Conservation (phyloP, 768 basidiomycete genomes). For the Amanita fuliginea region DNA sequence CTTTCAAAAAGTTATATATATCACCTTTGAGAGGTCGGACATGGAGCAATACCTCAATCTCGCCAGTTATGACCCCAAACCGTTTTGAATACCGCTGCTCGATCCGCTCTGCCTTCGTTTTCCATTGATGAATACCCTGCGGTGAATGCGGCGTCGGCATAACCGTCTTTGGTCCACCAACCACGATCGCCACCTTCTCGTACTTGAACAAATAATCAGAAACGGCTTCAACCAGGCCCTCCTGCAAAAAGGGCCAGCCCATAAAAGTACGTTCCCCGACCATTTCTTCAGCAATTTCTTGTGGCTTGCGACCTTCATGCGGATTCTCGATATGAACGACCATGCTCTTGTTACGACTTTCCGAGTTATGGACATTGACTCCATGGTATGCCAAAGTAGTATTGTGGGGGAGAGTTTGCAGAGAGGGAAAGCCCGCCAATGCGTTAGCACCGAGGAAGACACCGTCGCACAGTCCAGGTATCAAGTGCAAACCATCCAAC, state of each 20-base stretch:
- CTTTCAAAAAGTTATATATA: background rate
- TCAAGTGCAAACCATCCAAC: constrained; percentile 72
- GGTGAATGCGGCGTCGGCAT: constrained; percentile 65
- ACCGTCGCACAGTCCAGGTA: constrained; percentile 82
- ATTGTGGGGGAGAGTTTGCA: constrained; percentile 77
- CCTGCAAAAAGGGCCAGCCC: constrained; percentile 93
- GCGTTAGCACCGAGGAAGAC: constrained; percentile 78
- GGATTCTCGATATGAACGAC: constrained; percentile 75
- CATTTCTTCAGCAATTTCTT: constrained; percentile 65
- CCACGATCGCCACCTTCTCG: constrained; percentile 52
- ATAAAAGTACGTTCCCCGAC: constrained; percentile 70
- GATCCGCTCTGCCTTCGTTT: constrained; percentile 68
- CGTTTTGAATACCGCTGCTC: constrained; percentile 84
- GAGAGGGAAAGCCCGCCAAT: constrained; percentile 92
- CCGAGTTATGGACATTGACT: constrained; percentile 88
- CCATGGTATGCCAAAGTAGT: constrained; percentile 73
- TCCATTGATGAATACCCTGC: constrained; percentile 66
- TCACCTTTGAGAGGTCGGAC: constrained; percentile 86
- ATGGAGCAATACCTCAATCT: constrained; percentile 73
- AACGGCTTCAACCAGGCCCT: constrained; percentile 77
- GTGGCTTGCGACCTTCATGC: constrained; percentile 53
- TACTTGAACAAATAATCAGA: constrained; percentile 85
- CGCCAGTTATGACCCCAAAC: constrained; percentile 76
- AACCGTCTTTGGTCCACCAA: constrained; percentile 40
- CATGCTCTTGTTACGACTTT: constrained; percentile 91